phyloP scores from a whole-genome alignment of 805 yeast species.

The Metschnikowia gelsemii region DNA sequence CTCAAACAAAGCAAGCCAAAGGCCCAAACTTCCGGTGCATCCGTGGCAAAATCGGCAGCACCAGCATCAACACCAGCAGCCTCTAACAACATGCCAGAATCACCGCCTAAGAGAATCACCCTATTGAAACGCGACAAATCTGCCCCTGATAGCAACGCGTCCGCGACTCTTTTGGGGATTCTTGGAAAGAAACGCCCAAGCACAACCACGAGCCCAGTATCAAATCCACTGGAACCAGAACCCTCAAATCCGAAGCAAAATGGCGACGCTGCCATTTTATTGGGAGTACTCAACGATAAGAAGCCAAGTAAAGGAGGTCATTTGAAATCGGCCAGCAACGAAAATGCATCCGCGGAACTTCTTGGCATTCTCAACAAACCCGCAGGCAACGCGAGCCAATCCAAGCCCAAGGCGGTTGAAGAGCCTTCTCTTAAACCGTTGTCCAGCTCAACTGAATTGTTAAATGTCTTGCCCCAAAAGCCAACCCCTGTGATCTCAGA shows the following conservation, averaged over 20 bases:
- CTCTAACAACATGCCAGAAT: constrained; percentile 5
- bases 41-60: not conserved
- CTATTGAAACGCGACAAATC: constrained; percentile 18
- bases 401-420: not conserved
- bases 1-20: constrained; percentile 10
- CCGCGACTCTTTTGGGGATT: constrained; percentile 18
- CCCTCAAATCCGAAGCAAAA: not conserved
- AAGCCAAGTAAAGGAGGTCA: not conserved
- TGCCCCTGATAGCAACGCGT: constrained; percentile 12
- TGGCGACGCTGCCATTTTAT: constrained; percentile 16
- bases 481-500: not conserved
- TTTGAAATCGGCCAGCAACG: not conserved
- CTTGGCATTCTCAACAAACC: constrained; percentile 12
- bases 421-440: not conserved
- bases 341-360: constrained; percentile 12
- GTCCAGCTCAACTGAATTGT: constrained; percentile 9
- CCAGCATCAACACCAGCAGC: not conserved
- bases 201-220: constrained; percentile 5
- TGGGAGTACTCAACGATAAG: constrained; percentile 19
- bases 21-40: not conserved
- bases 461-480: constrained; percentile 9
- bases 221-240: constrained; percentile 5
- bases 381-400: not conserved
- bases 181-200: constrained; percentile 16
- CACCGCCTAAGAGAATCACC: constrained; percentile 18